Evolutionary conservation across 129 eudicot species (phyloP), one percentile per base, ranked within the genome.

Genomic region (Chrysanthemum makinoi): DNA sequence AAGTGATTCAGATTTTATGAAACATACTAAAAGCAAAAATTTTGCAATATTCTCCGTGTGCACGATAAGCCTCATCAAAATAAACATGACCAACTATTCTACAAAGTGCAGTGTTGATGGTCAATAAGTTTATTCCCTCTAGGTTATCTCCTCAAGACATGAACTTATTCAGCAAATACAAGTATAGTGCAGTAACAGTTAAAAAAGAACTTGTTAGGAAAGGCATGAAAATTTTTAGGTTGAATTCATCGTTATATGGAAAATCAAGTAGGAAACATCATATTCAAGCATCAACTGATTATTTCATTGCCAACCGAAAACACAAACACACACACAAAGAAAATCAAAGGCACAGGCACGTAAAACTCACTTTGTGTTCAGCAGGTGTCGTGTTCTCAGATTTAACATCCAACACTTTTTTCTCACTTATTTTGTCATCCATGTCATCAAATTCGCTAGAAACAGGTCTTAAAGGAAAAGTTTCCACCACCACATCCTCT

Each of bases 391-490:
- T 62, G 10, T 61, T 66, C 74, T 65, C 65, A 46, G 8, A 35
- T 64, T 16, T 30, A 18, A 18, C 33, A 52, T 62, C 15, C 24
- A 61, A 11, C 2, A 35, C 80, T 57, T 52, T 48, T 62, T 66
- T 10, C 46, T 76, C 65, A 62, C 59, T 61, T 63, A 72, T 70
- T 33, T 56, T 64, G 39, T 50, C 80, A 53, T 81, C 87, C 28
- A 62, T 16, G 15, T 66, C 51, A 68, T 74, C 30, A 52, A 73
- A 18, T 49, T 26, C 75, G 60, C 61, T 65, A 60, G 76, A 63
- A 75, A 81, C 73, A 50, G 92, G 89, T 71, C 88, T 72, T 62
- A 83, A 56, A 9, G 95, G 98, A 80, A 93, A 89, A 47, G 89
- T 82, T 80, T 93, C 98, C 66, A 87, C 90, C 68, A 77, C 78